Conservation (phyloP, 306 rosid species). For the Citrullus mucosospermus region DNA sequence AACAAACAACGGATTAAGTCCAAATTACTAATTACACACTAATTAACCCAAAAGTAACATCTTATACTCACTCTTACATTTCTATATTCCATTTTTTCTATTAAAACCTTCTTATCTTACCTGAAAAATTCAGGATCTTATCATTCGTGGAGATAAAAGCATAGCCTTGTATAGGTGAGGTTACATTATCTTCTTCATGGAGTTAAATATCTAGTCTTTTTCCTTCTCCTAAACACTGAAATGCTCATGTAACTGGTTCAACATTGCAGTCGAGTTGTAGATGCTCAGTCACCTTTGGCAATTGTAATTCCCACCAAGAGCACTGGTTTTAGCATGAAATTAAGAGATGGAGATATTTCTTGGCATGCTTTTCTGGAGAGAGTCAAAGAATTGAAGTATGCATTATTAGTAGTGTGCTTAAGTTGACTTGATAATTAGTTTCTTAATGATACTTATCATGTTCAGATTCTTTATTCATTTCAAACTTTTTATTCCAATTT, state of each 20-base stretch:
- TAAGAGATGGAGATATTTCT: slow-evolving; percentile 61
- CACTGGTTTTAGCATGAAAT: slow-evolving; percentile 38
- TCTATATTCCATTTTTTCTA: not conserved
- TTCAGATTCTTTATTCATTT: not conserved
- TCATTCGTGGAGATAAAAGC: slow-evolving; percentile 73
- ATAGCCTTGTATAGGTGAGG: slow-evolving; percentile 79
- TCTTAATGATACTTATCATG: not conserved
- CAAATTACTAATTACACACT: no score
- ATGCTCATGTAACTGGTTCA: slow-evolving; percentile 25
- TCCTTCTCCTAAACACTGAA: not conserved
- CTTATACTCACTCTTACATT: not conserved
- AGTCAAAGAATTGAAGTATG: slow-evolving; percentile 50
- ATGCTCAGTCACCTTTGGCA: slow-evolving; percentile 71
- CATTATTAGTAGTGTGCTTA: not conserved
- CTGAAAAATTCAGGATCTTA: slow-evolving; percentile 51
- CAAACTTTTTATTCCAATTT: not conserved
- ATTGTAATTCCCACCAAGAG: slow-evolving; percentile 51
- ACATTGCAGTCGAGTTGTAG: slow-evolving; percentile 79
- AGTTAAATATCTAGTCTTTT: not conserved
- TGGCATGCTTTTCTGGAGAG: slow-evolving; percentile 72
- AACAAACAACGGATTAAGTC: no score
- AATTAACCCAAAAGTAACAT: not conserved
- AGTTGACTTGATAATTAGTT: not conserved
- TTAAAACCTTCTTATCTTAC: not conserved
- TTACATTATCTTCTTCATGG: slow-evolving; percentile 6